These are phyloP conservation scores for Didymellaceae sp. DNA, from an alignment of 2,329 filamentous ascomycete species.

Conservation along the genomic window DNA sequence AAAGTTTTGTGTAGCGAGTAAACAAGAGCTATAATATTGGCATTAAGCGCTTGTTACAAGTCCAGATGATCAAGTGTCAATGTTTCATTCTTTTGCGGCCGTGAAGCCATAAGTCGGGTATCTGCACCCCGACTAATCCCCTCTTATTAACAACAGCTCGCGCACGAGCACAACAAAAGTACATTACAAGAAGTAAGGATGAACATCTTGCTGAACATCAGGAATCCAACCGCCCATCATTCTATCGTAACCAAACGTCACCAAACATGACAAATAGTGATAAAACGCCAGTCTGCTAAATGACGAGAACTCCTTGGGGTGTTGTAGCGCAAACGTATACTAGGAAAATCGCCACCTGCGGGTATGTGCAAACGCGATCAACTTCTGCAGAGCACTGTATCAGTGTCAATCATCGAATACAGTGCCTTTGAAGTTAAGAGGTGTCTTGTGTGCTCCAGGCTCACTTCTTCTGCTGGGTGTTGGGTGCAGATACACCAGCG, in stretches of 20 bases:
- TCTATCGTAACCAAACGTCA: conserved; percentile 13
- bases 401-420: conserved; percentile 13
- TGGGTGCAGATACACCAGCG: conserved; percentile 40
- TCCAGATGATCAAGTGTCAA: conserved; percentile 8
- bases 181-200: conserved; percentile 24
- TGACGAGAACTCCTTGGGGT: conserved; percentile 4
- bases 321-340: conserved; percentile 4
- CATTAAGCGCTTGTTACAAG: conserved; percentile 8
- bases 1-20: conserved; percentile 12
- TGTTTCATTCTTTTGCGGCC: conserved; percentile 11
- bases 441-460: conserved; percentile 3
- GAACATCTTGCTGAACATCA: conserved; percentile 1
- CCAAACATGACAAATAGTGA: neutral
- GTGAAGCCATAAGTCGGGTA: conserved; percentile 1
- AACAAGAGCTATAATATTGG: conserved; percentile 8
- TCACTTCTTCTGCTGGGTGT: conserved; percentile 47
- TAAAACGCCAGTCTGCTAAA: conserved; percentile 13
- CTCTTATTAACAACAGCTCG: conserved; percentile 13
- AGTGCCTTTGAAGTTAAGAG: neutral
- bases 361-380: conserved; percentile 6
- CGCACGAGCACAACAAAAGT: conserved; percentile 14
- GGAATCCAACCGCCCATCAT: conserved; percentile 6
- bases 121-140: conserved; percentile 2
- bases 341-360: conserved; percentile 9
- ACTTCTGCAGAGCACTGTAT: conserved; percentile 9